phyloP scores from a whole-genome alignment of 2,329 filamentous ascomycete genomes.

The Emergomyces orientalis region DNA sequence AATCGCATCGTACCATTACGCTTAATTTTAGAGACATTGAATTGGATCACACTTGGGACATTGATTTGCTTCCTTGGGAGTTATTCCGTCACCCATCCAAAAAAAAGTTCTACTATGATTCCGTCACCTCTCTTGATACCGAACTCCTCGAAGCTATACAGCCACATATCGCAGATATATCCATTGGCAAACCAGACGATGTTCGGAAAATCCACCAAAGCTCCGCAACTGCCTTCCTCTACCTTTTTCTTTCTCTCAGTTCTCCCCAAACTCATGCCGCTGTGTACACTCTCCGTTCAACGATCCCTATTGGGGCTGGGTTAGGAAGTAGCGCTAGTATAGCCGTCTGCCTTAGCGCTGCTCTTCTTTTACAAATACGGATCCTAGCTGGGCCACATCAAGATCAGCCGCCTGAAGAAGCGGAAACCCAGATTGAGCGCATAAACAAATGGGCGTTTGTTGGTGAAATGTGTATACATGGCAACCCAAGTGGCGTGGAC shows the following conservation, averaged over 20 bases:
- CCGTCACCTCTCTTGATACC: constrained; percentile 72
- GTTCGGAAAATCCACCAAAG: constrained; percentile 74
- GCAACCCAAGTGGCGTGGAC: constrained; percentile 91
- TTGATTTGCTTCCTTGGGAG: constrained; percentile 81
- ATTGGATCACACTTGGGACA: constrained; percentile 85
- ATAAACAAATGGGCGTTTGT: constrained; percentile 99
- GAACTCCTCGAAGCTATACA: constrained; percentile 73
- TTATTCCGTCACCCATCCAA: constrained; percentile 69
- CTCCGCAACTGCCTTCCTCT: constrained; percentile 75
- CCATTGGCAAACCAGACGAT: constrained; percentile 54
- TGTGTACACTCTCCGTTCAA: constrained; percentile 74
- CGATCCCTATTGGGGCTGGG: constrained; percentile 76
- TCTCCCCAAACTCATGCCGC: constrained; percentile 64
- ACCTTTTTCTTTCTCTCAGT: constrained; percentile 74
- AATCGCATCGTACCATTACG: constrained; percentile 78
- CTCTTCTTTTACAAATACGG: constrained; percentile 72
- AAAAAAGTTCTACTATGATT: constrained; percentile 91
- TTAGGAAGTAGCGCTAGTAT: constrained; percentile 84
- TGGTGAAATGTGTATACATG: constrained; percentile 92
- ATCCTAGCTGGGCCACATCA: constrained; percentile 83
- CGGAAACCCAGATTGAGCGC: constrained; percentile 79
- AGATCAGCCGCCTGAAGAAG: constrained; percentile 80
- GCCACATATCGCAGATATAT: constrained; percentile 67
- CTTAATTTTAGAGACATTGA: constrained; percentile 86
- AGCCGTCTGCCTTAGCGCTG: constrained; percentile 68